Evolutionary conservation across 1,139 yeast species (phyloP).

Genomic region (Saccharomyces hybrid): DNA sequence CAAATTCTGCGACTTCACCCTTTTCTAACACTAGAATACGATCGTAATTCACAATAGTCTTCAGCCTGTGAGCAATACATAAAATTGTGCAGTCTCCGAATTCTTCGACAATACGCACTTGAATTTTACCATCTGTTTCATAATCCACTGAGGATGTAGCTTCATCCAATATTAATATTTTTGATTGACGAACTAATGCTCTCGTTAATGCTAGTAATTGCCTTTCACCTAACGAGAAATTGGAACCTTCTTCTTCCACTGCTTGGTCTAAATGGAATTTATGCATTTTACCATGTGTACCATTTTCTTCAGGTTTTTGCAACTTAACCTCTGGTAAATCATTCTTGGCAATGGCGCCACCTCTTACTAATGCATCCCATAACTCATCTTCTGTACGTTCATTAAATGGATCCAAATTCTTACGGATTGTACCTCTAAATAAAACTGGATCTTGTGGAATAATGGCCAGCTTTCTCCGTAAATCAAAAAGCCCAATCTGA

Average conservation of each 20-base stretch:
- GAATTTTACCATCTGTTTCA: constrained; percentile 67
- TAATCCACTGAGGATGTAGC: constrained; percentile 81
- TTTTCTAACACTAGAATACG: constrained; percentile 57
- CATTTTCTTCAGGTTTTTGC: constrained; percentile 22
- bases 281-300: constrained; percentile 35
- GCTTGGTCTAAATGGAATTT: constrained; percentile 60
- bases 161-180: constrained; percentile 66
- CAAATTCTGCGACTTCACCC: constrained; percentile 56
- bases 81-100: constrained; percentile 61
- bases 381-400: constrained; percentile 37
- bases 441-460: constrained; percentile 61
- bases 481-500: constrained; percentile 38
- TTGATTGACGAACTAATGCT: constrained; percentile 64
- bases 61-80: constrained; percentile 73
- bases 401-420: constrained; percentile 51
- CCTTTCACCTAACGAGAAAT: constrained; percentile 71
- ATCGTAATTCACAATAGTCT: constrained; percentile 61
- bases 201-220: constrained; percentile 71
- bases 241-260: constrained; percentile 68
- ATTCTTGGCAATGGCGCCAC: constrained; percentile 48
- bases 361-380: constrained; percentile 52
- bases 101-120: constrained; percentile 53
- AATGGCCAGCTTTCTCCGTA: constrained; percentile 47
- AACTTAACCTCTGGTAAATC: constrained; percentile 32
- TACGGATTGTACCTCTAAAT: constrained; percentile 47